Evolutionary conservation across 2,329 filamentous ascomycete species (phyloP), one percentile per base, ranked within the genome.

Genomic region (Xylaria hypoxylon): DNA sequence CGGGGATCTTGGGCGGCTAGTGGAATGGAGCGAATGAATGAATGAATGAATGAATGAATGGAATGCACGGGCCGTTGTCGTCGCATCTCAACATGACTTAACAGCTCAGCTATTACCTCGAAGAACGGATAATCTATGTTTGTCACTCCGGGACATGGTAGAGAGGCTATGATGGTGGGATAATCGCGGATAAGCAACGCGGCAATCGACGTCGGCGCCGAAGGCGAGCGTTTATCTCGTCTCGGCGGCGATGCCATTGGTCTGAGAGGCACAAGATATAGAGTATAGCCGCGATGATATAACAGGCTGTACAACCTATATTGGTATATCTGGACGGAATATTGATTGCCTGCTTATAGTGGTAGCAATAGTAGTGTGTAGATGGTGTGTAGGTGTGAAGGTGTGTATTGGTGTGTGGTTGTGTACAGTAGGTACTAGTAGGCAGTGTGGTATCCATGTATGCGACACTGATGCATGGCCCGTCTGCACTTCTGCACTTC

Each of bases 261-360:
- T 7, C 42, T 47, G 10, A 7, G 10, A 59, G 26, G 7, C 42
- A 59, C 63, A 42, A 62, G 28, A 35, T 28, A 55, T 26, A 55
- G 17, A 60, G 52, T 68, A 70, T 70, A 68, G 65, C 65, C 66
- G 66, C 68, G 62, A 62, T 64, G 38, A 44, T 62, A 50, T 33
- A 66, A 64, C 62, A 64, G 65, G 68, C 66, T 70, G 63, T 70
- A 68, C 59, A 60, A 58, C 62, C 40, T 65, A 60, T 65, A 70
- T 60, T 55, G 59, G 40, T 65, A 64, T 51, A 65, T 63, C 48
- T 17, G 44, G 55, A 35, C 42, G 40, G 15, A 58, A 40, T 59
- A 63, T 65, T 64, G 61, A 52, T 69, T 56, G 67, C 53, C 63
- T 68, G 55, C 59, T 57, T 56, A 44, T n/a, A 17, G 50, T n/a